A percentile compares a stretch with the other conserved stretches of the same genome.
Conservation (phyloP, 192 early-diverging fungal species). For the Coemansia nantahalensis region DNA sequence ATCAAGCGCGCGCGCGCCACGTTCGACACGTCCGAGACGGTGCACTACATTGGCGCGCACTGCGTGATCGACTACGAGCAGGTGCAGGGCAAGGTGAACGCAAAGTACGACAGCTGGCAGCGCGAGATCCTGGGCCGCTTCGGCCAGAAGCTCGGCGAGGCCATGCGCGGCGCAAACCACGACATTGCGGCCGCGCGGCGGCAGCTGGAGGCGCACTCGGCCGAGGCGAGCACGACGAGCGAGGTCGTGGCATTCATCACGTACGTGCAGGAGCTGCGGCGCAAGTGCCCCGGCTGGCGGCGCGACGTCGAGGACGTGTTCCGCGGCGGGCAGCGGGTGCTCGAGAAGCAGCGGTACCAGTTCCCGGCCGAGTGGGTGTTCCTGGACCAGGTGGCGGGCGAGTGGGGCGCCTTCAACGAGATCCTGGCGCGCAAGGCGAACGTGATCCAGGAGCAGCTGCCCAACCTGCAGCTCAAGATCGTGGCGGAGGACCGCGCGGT, state of each 20-base stretch:
- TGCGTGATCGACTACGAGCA: conserved; percentile 94
- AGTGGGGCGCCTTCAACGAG: conserved; percentile 96
- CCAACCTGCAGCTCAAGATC: conserved; percentile 91
- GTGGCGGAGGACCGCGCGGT: conserved; percentile 88
- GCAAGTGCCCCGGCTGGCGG: conserved; percentile 74
- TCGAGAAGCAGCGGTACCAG: conserved; percentile 91
- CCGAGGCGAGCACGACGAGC: conserved; percentile 79
- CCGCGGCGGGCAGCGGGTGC: conserved; percentile 84
- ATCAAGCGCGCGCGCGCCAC: conserved; percentile 91
- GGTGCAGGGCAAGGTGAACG: conserved; percentile 97
- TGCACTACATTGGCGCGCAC: conserved; percentile 79
- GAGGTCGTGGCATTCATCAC: conserved; percentile 94
- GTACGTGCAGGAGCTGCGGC: conserved; percentile 92
- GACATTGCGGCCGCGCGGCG: conserved; percentile 71
- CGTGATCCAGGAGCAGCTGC: conserved; percentile 92
- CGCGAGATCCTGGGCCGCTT: conserved; percentile 92
- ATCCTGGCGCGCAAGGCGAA: conserved; percentile 88
- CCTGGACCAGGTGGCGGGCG: conserved; percentile 93
- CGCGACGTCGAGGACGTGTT: conserved; percentile 80
- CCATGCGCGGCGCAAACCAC: conserved; percentile 80
- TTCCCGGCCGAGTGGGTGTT: conserved; percentile 96
- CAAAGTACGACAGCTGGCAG: conserved; percentile 98
- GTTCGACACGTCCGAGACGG: conserved; percentile 95
- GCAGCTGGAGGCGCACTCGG: conserved; percentile 85
- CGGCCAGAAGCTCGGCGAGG: conserved; percentile 71